Evolutionary conservation across 75 land plant genomes (phyloP).

Genomic region (Larix kaempferi): DNA sequence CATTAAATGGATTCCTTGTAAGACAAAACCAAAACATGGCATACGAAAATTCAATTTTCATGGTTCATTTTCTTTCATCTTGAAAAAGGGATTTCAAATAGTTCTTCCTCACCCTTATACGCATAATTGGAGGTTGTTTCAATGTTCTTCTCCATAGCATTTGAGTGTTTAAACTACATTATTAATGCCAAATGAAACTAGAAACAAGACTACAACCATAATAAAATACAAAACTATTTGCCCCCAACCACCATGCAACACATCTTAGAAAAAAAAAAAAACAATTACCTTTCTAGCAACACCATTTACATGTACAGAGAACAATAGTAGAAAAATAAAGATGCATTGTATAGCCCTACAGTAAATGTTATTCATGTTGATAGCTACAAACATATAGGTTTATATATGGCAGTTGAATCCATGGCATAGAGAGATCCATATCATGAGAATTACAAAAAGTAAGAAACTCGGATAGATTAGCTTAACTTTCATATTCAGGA

Average conservation of each 20-base stretch:
- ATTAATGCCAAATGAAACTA: not conserved
- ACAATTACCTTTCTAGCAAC: not conserved
- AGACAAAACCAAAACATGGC: too few relatives aligned
- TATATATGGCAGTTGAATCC: conserved; percentile 26
- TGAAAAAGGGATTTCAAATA: not conserved
- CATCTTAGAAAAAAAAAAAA: not conserved
- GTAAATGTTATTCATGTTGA: not conserved
- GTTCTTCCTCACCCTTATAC: not conserved
- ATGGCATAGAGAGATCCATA: conserved; percentile 39
- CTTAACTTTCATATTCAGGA: conserved; percentile 48
- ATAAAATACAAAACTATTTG: not conserved
- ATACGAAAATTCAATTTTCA: too few relatives aligned
- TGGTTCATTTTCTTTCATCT: not conserved
- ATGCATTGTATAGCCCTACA: not conserved
- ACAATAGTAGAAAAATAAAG: not conserved
- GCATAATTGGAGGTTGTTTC: not conserved
- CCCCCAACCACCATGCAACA: not conserved
- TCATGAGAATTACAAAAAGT: conserved; percentile 34
- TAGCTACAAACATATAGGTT: not conserved
- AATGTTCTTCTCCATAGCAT: not conserved
- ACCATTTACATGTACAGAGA: not conserved
- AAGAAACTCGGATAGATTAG: conserved; percentile 37
- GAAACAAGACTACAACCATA: not conserved
- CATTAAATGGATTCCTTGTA: too few relatives aligned
- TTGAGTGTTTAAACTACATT: not conserved